Base-by-base conservation (phyloP, 2,329 filamentous ascomycete genomes). In the Paraconiothyrium brasiliense region DNA sequence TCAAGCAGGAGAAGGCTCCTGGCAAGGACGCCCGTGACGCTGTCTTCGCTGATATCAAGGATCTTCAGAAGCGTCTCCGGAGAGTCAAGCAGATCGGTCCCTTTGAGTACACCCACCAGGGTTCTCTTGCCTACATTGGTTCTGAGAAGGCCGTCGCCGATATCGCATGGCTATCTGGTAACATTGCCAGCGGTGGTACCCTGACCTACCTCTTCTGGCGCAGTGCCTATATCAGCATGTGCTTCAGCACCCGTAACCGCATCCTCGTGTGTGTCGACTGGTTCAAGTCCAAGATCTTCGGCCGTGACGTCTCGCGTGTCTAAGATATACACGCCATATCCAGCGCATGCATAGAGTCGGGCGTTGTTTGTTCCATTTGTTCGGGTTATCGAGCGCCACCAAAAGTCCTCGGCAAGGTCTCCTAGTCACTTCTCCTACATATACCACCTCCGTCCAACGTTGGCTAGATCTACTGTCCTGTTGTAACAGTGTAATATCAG, bases 141-240 rank as follows among this genome's bases (percentile, higher is more conserved):
- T 96, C 92, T 80, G 95, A 99, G 80, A 94, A 94, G 87, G 95
- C 95, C 54, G 95, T 99, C 61, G 95, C 95, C 65, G 95, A 99
- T 82, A 93, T 99, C 75, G 92, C 89, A 78, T 99, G 95, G 94
- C 89, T 96, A 84, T 96, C 95, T 75, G 95, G 95, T 69, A 99
- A 98, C 84, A 87, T 99, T 72, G 94, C 95, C 64, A 92, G 90
- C 49, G 95, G 94, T 77, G 95, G 95, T 78, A 92, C 91, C 74
- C 84, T 98, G 82, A 99, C 95, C 59, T 99, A 97, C 84, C 87
- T 97, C 70, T 99, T 99, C 89, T 99, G 95, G 95, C 88, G 94
- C 79, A 96, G 92, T 77, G 95, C 94, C 58, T 99, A 99, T 81
- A 85, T 99, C 80, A 97, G 93, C 86, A 99, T 99, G 95, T 97